Conservation (phyloP, 441 rosid genomes). For the Brassica balearica region DNA sequence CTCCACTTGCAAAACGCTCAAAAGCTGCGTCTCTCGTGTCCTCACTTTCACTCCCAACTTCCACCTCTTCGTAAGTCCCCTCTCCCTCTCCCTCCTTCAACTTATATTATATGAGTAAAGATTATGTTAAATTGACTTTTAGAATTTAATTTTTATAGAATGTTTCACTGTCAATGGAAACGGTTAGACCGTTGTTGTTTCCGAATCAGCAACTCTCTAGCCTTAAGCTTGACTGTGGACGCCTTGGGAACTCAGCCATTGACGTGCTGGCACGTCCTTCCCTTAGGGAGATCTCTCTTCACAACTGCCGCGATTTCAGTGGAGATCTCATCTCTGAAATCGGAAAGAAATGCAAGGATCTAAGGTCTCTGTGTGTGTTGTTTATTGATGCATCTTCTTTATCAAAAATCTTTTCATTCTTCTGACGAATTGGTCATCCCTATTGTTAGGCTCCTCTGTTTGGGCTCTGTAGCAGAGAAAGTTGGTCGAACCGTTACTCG, state of each 20-base stretch:
- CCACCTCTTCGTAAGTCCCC: conserved; percentile 64
- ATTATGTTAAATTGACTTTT: background rate
- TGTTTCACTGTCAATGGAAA: conserved; percentile 60
- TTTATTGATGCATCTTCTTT: conserved; percentile 10
- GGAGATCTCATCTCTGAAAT: conserved; percentile 83
- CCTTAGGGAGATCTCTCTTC: conserved; percentile 68
- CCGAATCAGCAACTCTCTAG: conserved; percentile 70
- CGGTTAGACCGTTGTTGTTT: conserved; percentile 70
- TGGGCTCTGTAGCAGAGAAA: conserved; percentile 88
- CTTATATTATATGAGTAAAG: background rate
- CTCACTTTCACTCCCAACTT: conserved; percentile 77
- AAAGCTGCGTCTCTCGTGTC: conserved; percentile 64
- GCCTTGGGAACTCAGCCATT: conserved; percentile 71
- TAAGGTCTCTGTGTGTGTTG: conserved; percentile 57
- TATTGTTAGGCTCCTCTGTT: conserved; percentile 62
- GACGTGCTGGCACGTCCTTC: conserved; percentile 61
- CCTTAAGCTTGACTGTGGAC: conserved; percentile 80
- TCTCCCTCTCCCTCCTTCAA: conserved; percentile 1
- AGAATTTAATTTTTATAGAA: conserved; percentile 34
- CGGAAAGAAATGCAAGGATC: conserved; percentile 67
- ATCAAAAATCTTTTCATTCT: conserved; percentile 8
- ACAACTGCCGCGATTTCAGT: conserved; percentile 73
- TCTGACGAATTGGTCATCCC: conserved; percentile 12
- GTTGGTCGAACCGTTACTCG: conserved; percentile 70
- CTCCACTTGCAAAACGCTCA: conserved; percentile 66